phyloP scores from a whole-genome alignment of 192 early-diverging fungal genomes.

The Gonapodya sp. region DNA sequence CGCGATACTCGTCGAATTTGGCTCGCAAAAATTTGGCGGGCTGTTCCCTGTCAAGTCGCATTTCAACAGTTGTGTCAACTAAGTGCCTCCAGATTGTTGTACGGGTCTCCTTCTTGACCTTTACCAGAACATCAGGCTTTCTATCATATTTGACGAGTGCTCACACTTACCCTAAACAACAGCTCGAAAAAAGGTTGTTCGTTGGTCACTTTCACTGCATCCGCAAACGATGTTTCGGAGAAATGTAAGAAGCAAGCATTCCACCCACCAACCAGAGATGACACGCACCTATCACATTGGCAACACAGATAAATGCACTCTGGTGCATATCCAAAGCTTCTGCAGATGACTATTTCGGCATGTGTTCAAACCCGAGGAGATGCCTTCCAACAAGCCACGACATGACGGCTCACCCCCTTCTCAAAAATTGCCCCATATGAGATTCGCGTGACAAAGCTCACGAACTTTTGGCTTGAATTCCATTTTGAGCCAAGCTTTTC shows the following conservation, averaged over 20 bases:
- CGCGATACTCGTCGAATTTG: neutral
- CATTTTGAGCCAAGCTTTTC: neutral
- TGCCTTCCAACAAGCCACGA: neutral
- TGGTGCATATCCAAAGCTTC: neutral
- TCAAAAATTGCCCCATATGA: neutral
- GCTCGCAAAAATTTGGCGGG: neutral
- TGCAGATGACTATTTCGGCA: neutral
- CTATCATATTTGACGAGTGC: neutral
- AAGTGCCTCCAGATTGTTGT: neutral
- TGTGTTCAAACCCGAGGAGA: neutral
- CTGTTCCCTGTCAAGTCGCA: neutral
- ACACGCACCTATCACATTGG: neutral
- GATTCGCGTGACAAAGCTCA: neutral
- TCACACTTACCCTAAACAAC: neutral
- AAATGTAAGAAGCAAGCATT: no score
- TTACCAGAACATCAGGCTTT: neutral
- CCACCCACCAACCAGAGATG: neutral
- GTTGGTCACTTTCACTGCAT: neutral
- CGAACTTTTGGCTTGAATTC: neutral
- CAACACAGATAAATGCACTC: neutral
- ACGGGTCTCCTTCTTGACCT: neutral
- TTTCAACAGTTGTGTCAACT: neutral
- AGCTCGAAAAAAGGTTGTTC: neutral
- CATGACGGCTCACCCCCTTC: neutral
- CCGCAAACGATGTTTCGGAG: neutral